Evolutionary conservation across 1,284 basidiomycete species (phyloP), one percentile per base, ranked within the genome.

Genomic region (Apiotrichum siamense): DNA sequence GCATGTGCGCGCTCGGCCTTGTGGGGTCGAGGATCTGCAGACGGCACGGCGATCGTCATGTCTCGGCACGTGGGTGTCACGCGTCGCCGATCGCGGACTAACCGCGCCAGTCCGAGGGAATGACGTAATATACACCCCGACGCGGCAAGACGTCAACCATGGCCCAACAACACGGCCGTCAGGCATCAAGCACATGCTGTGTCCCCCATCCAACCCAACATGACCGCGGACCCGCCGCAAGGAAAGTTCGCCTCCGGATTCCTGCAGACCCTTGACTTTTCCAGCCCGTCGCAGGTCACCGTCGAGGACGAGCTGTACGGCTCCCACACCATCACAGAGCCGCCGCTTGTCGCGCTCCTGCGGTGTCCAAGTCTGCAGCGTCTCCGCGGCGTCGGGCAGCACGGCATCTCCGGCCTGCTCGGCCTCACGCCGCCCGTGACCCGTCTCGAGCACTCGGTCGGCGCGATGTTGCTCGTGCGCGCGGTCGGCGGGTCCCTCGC

Each of bases 381-480:
- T 10, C 52, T 57, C 5, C 43, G 20, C 3, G 27, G 42, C 4
- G 55, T 57, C 2, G 44, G 44, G 17, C 55, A 57, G 43, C 55
- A 57, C 17, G 55, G 55, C 7, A 54, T 57, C 21, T 50, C 52
- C 11, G 55, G 41, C 20, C 49, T 51, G 11, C 21, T 57, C 6
- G 46, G 44, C 4, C 42, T 42, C 18, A 57, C 55, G 3, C 46
- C 55, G 4, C 42, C 35, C 5, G 55, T 57, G 10, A 54, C 55
- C 1, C 52, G 55, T 10, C 52, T 57, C 23, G 55, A 57, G 26
- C 55, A 57, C 44, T 31, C 23, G 5, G 36, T 57, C n/a, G 55
- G 55, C 10, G 55, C 55, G 1, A 42, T 57, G 52, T 24, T 57
- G 10, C 52, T 57, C 15, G 55, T 57, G 2, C 49, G 55, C 15